Conservation (phyloP, 148 eudicot species). For the Polygonum maritimum region DNA sequence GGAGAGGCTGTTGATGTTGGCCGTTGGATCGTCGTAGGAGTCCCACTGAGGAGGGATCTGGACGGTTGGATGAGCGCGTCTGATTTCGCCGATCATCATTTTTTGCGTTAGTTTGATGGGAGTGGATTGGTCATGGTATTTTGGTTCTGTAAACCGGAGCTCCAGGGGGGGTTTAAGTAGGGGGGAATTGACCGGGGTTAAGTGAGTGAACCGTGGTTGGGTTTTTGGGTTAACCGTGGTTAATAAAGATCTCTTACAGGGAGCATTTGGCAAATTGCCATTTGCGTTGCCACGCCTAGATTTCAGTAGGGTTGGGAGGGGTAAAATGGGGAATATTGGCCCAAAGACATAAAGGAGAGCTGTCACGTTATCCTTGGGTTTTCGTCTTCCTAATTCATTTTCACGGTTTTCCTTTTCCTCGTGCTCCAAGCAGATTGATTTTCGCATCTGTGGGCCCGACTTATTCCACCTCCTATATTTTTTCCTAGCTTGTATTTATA, state of each 20-base stretch:
- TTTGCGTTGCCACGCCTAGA: neutral
- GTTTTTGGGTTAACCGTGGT: neutral
- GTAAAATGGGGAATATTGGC: neutral
- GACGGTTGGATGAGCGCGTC: slow-evolving; percentile 40
- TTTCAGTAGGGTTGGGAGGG: neutral
- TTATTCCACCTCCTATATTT: slow-evolving; percentile 1
- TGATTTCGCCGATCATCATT: slow-evolving; percentile 16
- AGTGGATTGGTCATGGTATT: slow-evolving; percentile 5
- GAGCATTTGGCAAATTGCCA: neutral
- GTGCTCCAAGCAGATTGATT: slow-evolving; percentile 6
- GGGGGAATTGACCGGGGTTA: neutral
- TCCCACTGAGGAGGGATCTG: slow-evolving; percentile 53
- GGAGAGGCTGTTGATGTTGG: slow-evolving; percentile 1
- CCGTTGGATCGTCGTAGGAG: slow-evolving; percentile 38
- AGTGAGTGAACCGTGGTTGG: neutral
- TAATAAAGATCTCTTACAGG: neutral
- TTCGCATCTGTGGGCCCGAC: slow-evolving; percentile 9
- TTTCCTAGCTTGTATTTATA: neutral
- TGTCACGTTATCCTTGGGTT: slow-evolving; percentile 8
- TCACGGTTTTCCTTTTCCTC: slow-evolving; percentile 7
- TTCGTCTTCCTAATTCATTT: neutral
- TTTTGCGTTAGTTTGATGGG: neutral
- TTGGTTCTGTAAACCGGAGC: neutral
- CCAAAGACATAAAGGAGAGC: neutral
- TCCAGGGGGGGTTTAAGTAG: slow-evolving; percentile 5